Evolutionary conservation across 768 basidiomycete genomes (phyloP), one percentile per base, ranked within the genome.

Genomic region (Crepidotus variabilis): DNA sequence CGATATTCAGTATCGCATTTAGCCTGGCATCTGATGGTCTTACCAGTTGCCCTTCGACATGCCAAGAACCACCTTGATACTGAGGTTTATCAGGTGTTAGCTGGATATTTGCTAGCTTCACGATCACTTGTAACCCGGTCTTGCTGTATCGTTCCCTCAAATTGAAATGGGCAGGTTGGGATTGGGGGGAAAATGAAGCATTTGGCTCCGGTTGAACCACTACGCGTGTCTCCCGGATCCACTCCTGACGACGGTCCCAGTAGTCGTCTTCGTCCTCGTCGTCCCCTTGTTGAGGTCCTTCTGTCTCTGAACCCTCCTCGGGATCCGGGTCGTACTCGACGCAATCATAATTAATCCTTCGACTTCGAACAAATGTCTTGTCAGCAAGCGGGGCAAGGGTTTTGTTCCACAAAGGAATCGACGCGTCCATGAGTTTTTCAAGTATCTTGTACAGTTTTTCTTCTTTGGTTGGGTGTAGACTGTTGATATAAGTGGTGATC

Each of bases 401-500:
- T 6, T 2, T 9, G 34, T 52, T 56, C 58, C 58, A 55, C 2
- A 55, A 23, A 13, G 54, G 54, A 2, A 55, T 55, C 1, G 54
- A 49, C 0, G 54, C 54, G 16, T 35, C 35, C 32, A 55, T 55
- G 24, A 55, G 23, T 4, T 49, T 47, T 36, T 50, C 39, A 14
- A 53, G 57, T 8, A 69, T 52, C 13, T 36, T 13, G 55, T 71
- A 71, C 8, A 75, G 67, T 13, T 52, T 23, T 46, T 55, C 54
- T 51, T 64, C 60, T 16, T 57, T 54, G 8, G 54, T 43, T 1
- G 75, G 77, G 52, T 76, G 69, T 13, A 78, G 64, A 43, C 75
- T 76, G 57, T 77, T 78, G 65, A 78, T 77, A 59, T 79, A 78
- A 13, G 69, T 71, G 9, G 58, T 67, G n/a, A 72, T 70, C 50